Conservation (phyloP, 352 stramenopile genomes). For the Globisporangium alternatum region DNA sequence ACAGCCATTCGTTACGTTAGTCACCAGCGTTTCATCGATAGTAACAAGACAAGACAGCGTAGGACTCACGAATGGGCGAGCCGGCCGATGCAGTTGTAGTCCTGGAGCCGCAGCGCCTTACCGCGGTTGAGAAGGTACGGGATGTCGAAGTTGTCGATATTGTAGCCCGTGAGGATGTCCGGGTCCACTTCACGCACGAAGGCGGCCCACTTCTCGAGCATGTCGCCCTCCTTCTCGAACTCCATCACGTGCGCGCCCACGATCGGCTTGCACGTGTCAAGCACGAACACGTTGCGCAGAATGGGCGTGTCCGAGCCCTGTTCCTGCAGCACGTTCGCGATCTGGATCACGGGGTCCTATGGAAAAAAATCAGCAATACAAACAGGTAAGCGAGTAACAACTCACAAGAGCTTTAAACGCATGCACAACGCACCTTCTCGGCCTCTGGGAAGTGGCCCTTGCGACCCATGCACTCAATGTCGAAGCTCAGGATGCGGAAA, state of each 20-base stretch:
- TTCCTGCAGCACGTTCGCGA: slow-evolving; percentile 96
- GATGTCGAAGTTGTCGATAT: slow-evolving; percentile 99
- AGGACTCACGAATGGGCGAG: slow-evolving; percentile 78
- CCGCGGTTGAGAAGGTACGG: slow-evolving; percentile 98
- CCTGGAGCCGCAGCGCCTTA: slow-evolving; percentile 88
- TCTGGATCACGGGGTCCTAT: slow-evolving; percentile 99
- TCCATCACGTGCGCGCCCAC: slow-evolving; percentile 97
- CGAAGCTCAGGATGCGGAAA: slow-evolving; percentile 97
- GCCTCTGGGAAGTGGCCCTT: slow-evolving; percentile 94
- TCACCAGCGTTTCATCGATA: neutral
- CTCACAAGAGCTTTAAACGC: neutral
- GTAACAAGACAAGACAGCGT: neutral
- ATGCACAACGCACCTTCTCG: slow-evolving; percentile 37
- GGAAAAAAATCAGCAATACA: neutral
- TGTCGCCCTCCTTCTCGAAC: slow-evolving; percentile 94
- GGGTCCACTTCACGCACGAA: slow-evolving; percentile 96
- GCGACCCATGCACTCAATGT: slow-evolving; percentile 99
- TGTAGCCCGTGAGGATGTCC: slow-evolving; percentile 99
- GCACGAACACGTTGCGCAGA: slow-evolving; percentile 96
- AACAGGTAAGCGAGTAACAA: neutral
- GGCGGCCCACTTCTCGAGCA: slow-evolving; percentile 97
- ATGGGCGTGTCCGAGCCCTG: slow-evolving; percentile 64
- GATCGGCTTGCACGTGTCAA: slow-evolving; percentile 97
- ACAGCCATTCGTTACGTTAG: slow-evolving; percentile 2
- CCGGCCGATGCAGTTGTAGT: slow-evolving; percentile 80